Evolutionary conservation across 129 eudicot genomes (phyloP), one percentile per base, ranked within the genome.

Genomic region (Helianthus annuus): DNA sequence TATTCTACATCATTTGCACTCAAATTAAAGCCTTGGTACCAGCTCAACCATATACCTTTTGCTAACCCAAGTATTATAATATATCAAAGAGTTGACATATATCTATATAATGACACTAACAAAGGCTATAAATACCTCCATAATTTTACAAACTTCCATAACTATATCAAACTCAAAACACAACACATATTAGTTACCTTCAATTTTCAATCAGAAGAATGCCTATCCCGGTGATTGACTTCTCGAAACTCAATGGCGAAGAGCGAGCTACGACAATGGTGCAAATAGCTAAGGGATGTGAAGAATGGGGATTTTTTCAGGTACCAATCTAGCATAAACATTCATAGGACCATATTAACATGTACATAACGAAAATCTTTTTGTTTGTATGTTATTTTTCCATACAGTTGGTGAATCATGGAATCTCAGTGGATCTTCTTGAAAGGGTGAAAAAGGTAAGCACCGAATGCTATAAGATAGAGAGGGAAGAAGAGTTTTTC

Each of bases 261-360:
- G 90, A 81, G 15, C 78, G 96, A 54, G 85, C 84, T 63, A 70
- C 72, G 14, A 87, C 88, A 7, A 68, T 90, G 87, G 84, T 88
- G 73, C 83, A 82, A 82, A 82, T 89, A 55, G 90, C 87, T 39
- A 81, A 57, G 9, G 85, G 96, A 48, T 89, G 93, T 44, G 83
- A 86, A 83, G 90, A 89, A 76, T 89, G 96, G 96, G 96, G 96
- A 8, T 89, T 89, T 74, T 89, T 89, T 70, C 90, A 89, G 93
- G 93, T 89, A 82, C 10, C 61, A 27, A 53, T 40, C 45, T 40
- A 40, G 45, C 45, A 40, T 40, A 5, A 40, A 6, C 45, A 40
- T 40, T 40, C 45, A 40, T 5, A 5, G 45, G 45, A 40, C 45
- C 45, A 40, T 5, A 40, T 4, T 40, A 40, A 40, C 45, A 40